Evolutionary conservation across 2,329 filamentous ascomycete genomes (phyloP), one percentile per base, ranked within the genome.

Genomic region (Neofusicoccum parvum): DNA sequence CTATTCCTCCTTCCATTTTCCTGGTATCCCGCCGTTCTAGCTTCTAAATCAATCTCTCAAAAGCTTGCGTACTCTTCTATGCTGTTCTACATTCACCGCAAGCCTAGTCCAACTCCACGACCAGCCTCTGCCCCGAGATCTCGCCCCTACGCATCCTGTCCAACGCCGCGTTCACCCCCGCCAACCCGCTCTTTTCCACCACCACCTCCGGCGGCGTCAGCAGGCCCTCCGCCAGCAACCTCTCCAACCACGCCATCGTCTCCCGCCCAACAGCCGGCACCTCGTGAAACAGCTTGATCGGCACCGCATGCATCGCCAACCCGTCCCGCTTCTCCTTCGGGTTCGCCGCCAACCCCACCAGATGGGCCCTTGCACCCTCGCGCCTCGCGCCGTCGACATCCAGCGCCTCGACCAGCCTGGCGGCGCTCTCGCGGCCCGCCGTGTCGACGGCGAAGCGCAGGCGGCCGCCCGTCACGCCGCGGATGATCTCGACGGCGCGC

Each of bases 241-340:
- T 78, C 73, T 92, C 90, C 41, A 92, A 78, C 90, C 90, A 93
- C 1, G 79, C 73, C 12, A 87, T 86, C 62, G 92, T 74, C 0
- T 81, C 81, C 68, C 87, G 83, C 0, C 91, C 91, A 0, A 92
- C 80, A 1, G 81, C 81, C 0, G 86, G 84, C 0, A 88, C 82
- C 66, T 90, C 87, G 71, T 94, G 91, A 71, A 92, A 93, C 5
- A 92, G 72, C 75, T 93, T 93, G 67, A 94, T 91, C 0, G 90
- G 90, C 0, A 93, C 88, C 0, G 82, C 86, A 71, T 92, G 90
- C 65, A 87, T 83, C 5, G 80, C 73, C 0, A 87, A 79, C 0
- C 82, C 82, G 0, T 79, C 76, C 0, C 75, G 74, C 1, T 77
- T 75, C 3, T 78, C 79, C 71, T 91, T 91, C 0, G 90, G 90